Percentiles rank a stretch among this genome's conserved stretches.
These are phyloP conservation scores for Excoecaria cochinchinensis DNA, from an alignment of 345 rosid genomes.

Conservation along the genomic window DNA sequence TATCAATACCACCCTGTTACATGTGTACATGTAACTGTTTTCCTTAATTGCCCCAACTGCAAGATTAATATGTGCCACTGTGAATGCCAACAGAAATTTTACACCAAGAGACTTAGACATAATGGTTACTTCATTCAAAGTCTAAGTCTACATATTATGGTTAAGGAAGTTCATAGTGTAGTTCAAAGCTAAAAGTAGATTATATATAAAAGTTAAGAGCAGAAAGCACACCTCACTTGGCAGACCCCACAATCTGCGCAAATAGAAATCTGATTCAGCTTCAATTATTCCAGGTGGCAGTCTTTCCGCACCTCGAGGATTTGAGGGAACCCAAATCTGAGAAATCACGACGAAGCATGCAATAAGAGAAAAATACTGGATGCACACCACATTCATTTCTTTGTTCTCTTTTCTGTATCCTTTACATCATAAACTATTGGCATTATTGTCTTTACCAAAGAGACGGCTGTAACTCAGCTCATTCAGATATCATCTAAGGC, in stretches of 20 bases:
- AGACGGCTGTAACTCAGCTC: conserved; percentile 8
- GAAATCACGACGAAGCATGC: conserved; percentile 8
- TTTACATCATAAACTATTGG: not conserved
- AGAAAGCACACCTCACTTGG: conserved; percentile 72
- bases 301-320: conserved; percentile 94
- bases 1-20: no score
- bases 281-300: conserved; percentile 81
- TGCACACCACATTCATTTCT: not conserved
- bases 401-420: not conserved
- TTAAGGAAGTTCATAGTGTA: not conserved
- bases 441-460: not conserved
- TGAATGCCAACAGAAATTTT: no score
- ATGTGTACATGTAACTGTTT: no score
- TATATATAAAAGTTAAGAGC: not conserved
- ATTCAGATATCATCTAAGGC: conserved; percentile 11
- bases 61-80: no score
- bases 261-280: conserved; percentile 81
- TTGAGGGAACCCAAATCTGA: conserved; percentile 94
- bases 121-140: no score
- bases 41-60: no score
- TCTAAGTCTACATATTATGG: not conserved
- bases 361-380: not conserved
- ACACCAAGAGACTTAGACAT: no score
- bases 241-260: conserved; percentile 86
- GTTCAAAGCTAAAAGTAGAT: not conserved